These are phyloP conservation scores for Pseudogymnoascus sp. DNA, from an alignment of 2,329 filamentous ascomycete genomes.

Conservation along the genomic window DNA sequence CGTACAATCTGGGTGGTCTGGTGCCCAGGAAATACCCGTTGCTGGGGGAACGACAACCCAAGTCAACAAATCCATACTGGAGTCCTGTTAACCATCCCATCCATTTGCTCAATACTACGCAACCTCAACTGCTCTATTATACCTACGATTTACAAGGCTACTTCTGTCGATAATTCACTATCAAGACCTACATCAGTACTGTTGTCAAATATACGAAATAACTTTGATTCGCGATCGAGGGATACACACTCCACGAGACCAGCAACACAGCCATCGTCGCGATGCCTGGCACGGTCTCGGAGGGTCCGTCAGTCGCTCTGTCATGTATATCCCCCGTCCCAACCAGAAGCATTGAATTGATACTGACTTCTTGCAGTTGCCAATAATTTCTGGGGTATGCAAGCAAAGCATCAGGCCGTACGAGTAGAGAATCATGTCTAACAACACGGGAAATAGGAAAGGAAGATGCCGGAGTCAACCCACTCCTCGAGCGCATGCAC, in stretches of 20 bases:
- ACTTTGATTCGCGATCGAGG: not conserved
- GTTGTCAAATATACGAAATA: not conserved
- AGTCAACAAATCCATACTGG: slow-evolving; percentile 1
- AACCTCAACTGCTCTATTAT: not conserved
- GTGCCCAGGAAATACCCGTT: not conserved
- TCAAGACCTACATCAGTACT: not conserved
- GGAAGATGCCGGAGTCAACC: slow-evolving; percentile 90
- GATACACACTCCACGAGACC: not conserved
- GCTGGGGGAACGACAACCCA: slow-evolving; percentile 2
- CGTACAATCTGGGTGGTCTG: not conserved
- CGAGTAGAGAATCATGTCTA: not conserved
- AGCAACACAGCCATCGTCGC: slow-evolving; percentile 7
- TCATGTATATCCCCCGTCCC: slow-evolving; percentile 23
- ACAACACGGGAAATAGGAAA: slow-evolving; percentile 46
- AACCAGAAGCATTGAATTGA: not conserved
- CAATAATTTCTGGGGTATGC: slow-evolving; percentile 87
- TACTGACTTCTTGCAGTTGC: slow-evolving; percentile 59
- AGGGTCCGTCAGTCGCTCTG: slow-evolving; percentile 31
- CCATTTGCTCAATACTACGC: not conserved
- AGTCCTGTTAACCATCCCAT: not conserved
- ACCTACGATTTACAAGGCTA: not conserved
- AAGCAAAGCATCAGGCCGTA: not conserved
- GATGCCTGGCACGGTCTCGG: slow-evolving; percentile 28
- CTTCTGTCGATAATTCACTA: not conserved
- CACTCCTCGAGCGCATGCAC: slow-evolving; percentile 89